These are phyloP conservation scores for Amoeboradix gromovi DNA, from an alignment of 371 early-diverging fungal species.

Conservation along the genomic window DNA sequence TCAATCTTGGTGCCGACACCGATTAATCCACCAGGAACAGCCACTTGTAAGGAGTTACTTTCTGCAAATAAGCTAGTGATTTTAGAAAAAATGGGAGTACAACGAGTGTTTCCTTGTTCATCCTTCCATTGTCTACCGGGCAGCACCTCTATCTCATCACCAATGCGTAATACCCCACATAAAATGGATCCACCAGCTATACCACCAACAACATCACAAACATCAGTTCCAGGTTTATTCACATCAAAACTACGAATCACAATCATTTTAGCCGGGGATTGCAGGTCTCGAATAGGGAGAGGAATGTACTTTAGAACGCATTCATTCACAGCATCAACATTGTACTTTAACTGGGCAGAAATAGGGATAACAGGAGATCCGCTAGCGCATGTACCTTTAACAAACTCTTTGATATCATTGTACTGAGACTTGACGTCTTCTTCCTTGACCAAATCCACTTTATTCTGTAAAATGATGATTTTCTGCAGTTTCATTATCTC, in stretches of 20 bases:
- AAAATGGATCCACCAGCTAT: slow-evolving; percentile 98
- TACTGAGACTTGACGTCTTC: slow-evolving; percentile 80
- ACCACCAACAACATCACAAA: slow-evolving; percentile 88
- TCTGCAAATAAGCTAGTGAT: slow-evolving; percentile 84
- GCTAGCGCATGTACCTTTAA: slow-evolving; percentile 82
- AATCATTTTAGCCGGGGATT: slow-evolving; percentile 70
- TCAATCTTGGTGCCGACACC: slow-evolving; percentile 96
- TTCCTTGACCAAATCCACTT: slow-evolving; percentile 94
- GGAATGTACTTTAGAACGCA: slow-evolving; percentile 96
- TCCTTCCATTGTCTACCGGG: slow-evolving; percentile 94
- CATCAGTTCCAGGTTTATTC: slow-evolving; percentile 96
- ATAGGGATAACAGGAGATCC: slow-evolving; percentile 95
- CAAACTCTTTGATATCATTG: slow-evolving; percentile 73
- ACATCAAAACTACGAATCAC: slow-evolving; percentile 99
- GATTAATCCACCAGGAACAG: slow-evolving; percentile 98
- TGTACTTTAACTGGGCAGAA: slow-evolving; percentile 96
- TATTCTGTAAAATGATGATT: slow-evolving; percentile 98
- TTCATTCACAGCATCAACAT: slow-evolving; percentile 96
- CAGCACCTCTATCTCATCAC: slow-evolving; percentile 94
- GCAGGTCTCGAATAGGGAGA: slow-evolving; percentile 77
- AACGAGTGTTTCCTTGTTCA: slow-evolving; percentile 52
- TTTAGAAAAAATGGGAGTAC: slow-evolving; percentile 72
- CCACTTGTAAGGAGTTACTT: slow-evolving; percentile 71
- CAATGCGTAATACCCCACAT: slow-evolving; percentile 66
- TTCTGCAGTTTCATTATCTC: slow-evolving; percentile 97